These are phyloP conservation scores for Pseudogymnoascus sp. DNA, from an alignment of 2,329 filamentous ascomycete species.

Conservation along the genomic window DNA sequence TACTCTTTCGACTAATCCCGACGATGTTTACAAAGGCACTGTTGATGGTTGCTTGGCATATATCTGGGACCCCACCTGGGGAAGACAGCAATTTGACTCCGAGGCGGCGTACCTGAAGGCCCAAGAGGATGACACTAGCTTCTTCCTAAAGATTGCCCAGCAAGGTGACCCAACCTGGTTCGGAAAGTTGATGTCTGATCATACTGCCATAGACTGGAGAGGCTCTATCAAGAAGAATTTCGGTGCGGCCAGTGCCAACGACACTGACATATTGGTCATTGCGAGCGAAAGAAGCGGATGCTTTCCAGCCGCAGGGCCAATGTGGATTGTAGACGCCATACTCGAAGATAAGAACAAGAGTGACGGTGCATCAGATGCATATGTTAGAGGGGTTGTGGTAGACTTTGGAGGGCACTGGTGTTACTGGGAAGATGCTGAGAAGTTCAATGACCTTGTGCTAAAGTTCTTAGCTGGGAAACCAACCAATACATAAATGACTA, in stretches of 20 bases:
- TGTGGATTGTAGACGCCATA: slow-evolving; percentile 25
- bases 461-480: slow-evolving; percentile 17
- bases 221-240: slow-evolving; percentile 23
- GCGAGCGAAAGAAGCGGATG: slow-evolving; percentile 28
- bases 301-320: slow-evolving; percentile 26
- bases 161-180: slow-evolving; percentile 25
- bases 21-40: slow-evolving; percentile 23
- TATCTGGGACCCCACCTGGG: slow-evolving; percentile 15
- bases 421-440: slow-evolving; percentile 27
- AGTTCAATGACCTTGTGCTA: slow-evolving; percentile 22
- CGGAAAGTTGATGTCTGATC: slow-evolving; percentile 29
- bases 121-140: slow-evolving; percentile 20
- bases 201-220: slow-evolving; percentile 27
- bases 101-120: background rate
- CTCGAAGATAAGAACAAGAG: slow-evolving; percentile 15
- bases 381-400: slow-evolving; percentile 19
- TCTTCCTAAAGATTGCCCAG: slow-evolving; percentile 26
- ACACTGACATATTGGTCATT: slow-evolving; percentile 25
- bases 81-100: slow-evolving; percentile 13
- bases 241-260: slow-evolving; percentile 16
- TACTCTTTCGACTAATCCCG: slow-evolving; percentile 20
- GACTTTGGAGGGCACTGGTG: slow-evolving; percentile 30
- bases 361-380: slow-evolving; percentile 13
- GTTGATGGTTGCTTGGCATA: slow-evolving; percentile 27
- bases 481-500: background rate